phyloP scores from a whole-genome alignment of 805 yeast species.

The Myxozyma sirexii region DNA sequence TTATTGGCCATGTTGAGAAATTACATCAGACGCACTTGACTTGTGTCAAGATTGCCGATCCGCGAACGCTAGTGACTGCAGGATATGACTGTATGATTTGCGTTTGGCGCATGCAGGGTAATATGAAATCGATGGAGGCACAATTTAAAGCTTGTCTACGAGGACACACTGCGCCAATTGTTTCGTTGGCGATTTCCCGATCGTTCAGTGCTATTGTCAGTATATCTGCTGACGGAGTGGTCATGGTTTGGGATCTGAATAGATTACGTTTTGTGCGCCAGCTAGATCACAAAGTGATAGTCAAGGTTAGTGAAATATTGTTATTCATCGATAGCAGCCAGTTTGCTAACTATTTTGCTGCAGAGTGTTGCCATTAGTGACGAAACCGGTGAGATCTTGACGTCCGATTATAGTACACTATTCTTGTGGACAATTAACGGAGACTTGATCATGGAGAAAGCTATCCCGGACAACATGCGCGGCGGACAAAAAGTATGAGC shows the following conservation, averaged over 20 bases:
- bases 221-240: conserved; percentile 57
- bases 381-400: conserved; percentile 36
- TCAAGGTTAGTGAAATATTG: conserved; percentile 7
- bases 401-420: conserved; percentile 17
- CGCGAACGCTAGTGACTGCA: conserved; percentile 33
- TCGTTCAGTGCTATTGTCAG: conserved; percentile 60
- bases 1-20: conserved; percentile 32
- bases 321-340: background rate
- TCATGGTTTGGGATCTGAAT: conserved; percentile 67
- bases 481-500: background rate
- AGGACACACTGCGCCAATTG: conserved; percentile 58
- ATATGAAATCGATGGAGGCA: conserved; percentile 24
- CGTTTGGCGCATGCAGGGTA: conserved; percentile 44
- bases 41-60: conserved; percentile 28
- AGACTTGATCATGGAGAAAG: conserved; percentile 17
- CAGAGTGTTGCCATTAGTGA: conserved; percentile 34
- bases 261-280: conserved; percentile 54
- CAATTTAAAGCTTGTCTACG: conserved; percentile 46
- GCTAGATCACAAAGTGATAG: conserved; percentile 19
- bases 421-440: conserved; percentile 35
- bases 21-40: conserved; percentile 32
- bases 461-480: conserved; percentile 12
- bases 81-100: conserved; percentile 40
- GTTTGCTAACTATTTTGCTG: background rate
- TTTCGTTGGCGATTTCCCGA: conserved; percentile 52